Base-by-base conservation (phyloP, 2,329 filamentous ascomycete species). In the Talaromyces sp. region DNA sequence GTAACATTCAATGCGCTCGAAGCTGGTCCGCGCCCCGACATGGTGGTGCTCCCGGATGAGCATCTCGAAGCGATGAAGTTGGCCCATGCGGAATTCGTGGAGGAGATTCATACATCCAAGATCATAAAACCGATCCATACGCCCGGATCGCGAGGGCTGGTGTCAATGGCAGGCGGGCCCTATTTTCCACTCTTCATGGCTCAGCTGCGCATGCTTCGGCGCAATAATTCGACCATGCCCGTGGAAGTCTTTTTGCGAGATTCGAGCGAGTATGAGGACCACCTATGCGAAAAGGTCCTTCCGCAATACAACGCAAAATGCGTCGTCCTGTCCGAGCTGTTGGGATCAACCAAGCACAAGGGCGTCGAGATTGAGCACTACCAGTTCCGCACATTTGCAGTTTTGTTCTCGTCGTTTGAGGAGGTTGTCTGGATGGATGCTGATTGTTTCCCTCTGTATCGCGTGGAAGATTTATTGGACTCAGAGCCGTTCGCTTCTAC, bases 381-480 rank as follows among this genome's bases (percentile, higher is more conserved):
- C 70, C 85, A 87, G 70, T 82, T 83, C 75, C 87, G 87, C 71
- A 78, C 83, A 43, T 82, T 87, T 67, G 78, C 85, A 3, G 81
- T 87, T 19, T 75, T 88, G 2, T 83, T 87, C 67, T 86, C 85
- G 1, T 83, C 84, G 3, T 88, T 87, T 68, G 82, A 86, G 70
- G 80, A 86, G 62, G 79, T 86, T 11, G 77, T 88, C 19, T 86
- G 85, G 73, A 81, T 88, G 70, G 85, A 88, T 69, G 82, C 83
- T 63, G 85, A 87, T 69, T 80, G 79, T 66, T 85, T 86, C 69
- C 84, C 85, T 13, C 72, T 81, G 27, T 75, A 78, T 52, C 76
- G 82, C 60, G 81, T 82, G 0, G 75, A 76, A 27, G 66, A 72
- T 3, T 72, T 87, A 14, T 83, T 88, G 68, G 73, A 79, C n/a